Conservation (phyloP, 768 basidiomycete species). For the Boletus subcaerulescens region DNA sequence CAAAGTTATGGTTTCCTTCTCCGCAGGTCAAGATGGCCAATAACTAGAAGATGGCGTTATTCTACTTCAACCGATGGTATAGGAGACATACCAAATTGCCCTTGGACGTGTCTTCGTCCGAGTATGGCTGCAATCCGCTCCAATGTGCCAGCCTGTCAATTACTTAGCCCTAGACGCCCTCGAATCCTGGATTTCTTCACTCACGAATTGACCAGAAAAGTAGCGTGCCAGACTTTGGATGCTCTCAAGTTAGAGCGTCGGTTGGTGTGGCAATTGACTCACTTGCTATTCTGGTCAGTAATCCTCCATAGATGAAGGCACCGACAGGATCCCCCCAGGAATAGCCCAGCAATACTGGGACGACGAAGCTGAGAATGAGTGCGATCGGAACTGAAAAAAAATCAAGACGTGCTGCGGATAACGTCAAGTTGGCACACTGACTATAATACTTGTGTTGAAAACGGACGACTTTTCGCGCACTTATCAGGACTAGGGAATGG, state of each 20-base stretch:
- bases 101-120: conserved; percentile 12
- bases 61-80: neutral
- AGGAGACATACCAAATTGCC: conserved; percentile 3
- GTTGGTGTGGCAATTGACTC: neutral
- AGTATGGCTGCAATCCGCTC: conserved; percentile 11
- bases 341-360: conserved; percentile 1
- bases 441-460: conserved; percentile 12
- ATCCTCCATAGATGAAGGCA: conserved; percentile 7
- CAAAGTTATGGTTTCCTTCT: conserved; percentile 14
- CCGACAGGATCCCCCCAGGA: conserved; percentile 10
- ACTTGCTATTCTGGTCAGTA: conserved; percentile 9
- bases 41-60: conserved; percentile 4
- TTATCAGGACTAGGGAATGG: neutral
- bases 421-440: neutral
- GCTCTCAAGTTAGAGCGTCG: neutral
- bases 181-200: neutral
- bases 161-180: neutral
- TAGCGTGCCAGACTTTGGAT: conserved; percentile 7
- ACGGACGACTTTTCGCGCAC: neutral
- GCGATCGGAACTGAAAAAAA: conserved; percentile 8
- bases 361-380: neutral
- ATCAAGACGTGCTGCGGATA: neutral
- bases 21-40: conserved; percentile 11
- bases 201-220: conserved; percentile 11
- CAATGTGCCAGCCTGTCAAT: conserved; percentile 7